These are phyloP conservation scores for Acacia acuminata DNA, from an alignment of 306 rosid species.

Conservation along the genomic window DNA sequence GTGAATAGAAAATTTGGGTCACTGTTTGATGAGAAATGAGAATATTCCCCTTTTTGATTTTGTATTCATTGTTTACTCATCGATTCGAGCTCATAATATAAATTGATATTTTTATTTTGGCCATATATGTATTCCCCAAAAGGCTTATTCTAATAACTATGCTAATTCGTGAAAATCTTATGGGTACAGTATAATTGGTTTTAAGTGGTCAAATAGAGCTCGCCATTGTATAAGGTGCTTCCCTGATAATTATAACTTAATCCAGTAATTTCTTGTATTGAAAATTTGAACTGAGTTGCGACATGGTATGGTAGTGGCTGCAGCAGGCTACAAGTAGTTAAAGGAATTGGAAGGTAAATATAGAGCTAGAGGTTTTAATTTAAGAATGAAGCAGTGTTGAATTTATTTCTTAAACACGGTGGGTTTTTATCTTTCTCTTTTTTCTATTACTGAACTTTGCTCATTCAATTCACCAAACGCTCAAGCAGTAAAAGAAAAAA, in stretches of 20 bases:
- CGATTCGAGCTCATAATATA: no score
- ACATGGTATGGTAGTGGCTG: neutral
- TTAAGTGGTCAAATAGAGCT: neutral
- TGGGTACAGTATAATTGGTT: neutral
- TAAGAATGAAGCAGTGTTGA: neutral
- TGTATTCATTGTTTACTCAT: no score
- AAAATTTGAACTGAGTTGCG: neutral
- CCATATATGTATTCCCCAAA: no score
- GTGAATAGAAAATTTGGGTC: no score
- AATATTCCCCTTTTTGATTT: no score
- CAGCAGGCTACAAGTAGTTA: neutral
- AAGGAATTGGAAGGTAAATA: neutral
- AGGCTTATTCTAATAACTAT: neutral
- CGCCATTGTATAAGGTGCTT: neutral
- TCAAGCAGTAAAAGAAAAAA: neutral
- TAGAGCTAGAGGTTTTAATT: neutral
- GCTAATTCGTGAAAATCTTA: neutral
- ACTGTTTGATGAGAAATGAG: no score
- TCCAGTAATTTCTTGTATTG: neutral
- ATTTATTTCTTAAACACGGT: neutral
- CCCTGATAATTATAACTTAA: neutral
- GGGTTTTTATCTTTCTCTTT: neutral
- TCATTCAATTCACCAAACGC: neutral
- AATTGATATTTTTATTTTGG: no score
- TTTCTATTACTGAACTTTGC: neutral